Evolutionary conservation across 2,329 filamentous ascomycete species (phyloP).

Genomic region (Botrytis squamosa): DNA sequence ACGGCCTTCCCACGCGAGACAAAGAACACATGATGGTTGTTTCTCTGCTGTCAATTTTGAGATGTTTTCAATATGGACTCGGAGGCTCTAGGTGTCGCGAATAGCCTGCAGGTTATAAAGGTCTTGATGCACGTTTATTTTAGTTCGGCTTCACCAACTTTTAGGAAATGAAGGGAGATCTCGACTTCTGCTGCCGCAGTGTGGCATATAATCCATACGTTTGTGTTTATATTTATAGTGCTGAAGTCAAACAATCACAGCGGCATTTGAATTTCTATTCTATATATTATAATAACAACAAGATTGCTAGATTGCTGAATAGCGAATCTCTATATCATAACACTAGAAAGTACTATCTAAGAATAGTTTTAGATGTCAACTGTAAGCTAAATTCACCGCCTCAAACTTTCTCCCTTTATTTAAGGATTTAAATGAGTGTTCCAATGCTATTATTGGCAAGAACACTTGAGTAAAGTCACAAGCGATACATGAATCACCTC

Average conservation of each 20-base stretch:
- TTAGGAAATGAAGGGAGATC: neutral
- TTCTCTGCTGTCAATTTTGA: neutral
- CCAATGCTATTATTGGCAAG: neutral
- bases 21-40: neutral
- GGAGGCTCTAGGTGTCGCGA: too few species aligned
- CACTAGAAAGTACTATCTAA: neutral
- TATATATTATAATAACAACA: neutral
- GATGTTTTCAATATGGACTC: neutral
- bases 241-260: neutral
- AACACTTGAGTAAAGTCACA: neutral
- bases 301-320: neutral
- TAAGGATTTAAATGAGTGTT: neutral
- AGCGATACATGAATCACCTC: neutral
- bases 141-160: neutral
- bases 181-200: neutral
- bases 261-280: neutral
- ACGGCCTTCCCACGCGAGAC: neutral
- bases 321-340: neutral
- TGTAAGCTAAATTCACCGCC: neutral
- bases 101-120: neutral
- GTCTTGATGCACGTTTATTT: neutral
- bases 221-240: neutral
- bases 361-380: neutral
- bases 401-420: neutral
- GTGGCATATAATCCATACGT: neutral